These are phyloP conservation scores for Eimeria brunetti DNA, from an alignment of 169 alveolate species.

Conservation along the genomic window DNA sequence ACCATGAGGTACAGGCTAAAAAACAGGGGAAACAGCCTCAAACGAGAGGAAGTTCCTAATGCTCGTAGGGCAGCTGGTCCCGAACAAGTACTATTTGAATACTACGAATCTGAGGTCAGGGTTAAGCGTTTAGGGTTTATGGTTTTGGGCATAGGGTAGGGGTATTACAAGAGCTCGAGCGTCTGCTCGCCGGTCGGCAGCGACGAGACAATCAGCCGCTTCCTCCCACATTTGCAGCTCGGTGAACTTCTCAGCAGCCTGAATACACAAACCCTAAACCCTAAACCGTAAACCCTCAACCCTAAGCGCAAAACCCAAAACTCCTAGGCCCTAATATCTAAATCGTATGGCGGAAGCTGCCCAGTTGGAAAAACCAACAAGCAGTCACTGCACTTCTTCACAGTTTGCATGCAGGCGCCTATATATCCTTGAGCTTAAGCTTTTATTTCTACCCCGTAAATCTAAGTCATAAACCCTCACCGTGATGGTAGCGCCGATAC, in stretches of 20 bases:
- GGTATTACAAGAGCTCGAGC: slow-evolving; percentile 72
- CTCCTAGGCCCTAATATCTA: background rate
- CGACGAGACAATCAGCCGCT: slow-evolving; percentile 91
- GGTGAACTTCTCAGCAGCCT: slow-evolving; percentile 92
- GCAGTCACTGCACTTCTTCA: background rate
- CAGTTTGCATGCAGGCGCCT: background rate
- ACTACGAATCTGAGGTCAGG: background rate
- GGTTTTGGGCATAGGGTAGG: background rate
- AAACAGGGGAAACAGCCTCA: background rate
- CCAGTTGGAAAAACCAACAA: background rate
- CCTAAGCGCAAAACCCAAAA: background rate
- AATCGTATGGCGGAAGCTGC: background rate
- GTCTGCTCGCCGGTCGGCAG: slow-evolving; percentile 89
- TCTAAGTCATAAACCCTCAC: slow-evolving; percentile 17
- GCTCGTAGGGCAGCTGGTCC: background rate
- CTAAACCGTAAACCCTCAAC: background rate
- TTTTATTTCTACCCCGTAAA: background rate
- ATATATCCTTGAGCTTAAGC: background rate
- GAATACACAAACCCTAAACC: slow-evolving; percentile 26
- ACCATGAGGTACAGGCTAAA: background rate
- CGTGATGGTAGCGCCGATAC: slow-evolving; percentile 73
- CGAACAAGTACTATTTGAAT: background rate
- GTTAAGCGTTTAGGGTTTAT: background rate
- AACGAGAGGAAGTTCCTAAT: background rate
- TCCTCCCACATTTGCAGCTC: slow-evolving; percentile 94